These are phyloP conservation scores for Beauveria asiatica DNA, from an alignment of 2,329 filamentous ascomycete species.

Conservation along the genomic window DNA sequence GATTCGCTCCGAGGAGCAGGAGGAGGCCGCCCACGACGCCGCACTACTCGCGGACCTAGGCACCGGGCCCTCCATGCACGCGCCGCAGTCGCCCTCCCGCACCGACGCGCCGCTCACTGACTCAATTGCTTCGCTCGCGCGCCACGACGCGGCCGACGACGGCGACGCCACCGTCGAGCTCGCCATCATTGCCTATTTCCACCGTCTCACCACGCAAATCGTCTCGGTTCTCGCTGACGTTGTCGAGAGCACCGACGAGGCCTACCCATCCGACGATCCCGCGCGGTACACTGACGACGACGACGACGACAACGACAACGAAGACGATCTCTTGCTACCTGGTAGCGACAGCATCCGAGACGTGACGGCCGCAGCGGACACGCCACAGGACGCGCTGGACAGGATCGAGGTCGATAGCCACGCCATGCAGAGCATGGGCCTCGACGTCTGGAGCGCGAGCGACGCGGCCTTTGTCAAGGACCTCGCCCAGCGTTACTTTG, in stretches of 20 bases:
- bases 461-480: slow-evolving; percentile 63
- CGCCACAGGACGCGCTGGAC: slow-evolving; percentile 11
- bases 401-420: slow-evolving; percentile 51
- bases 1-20: slow-evolving; percentile 49
- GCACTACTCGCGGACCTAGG: slow-evolving; percentile 46
- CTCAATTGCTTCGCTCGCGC: slow-evolving; percentile 37
- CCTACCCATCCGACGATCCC: slow-evolving; percentile 23
- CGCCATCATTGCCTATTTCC: slow-evolving; percentile 72
- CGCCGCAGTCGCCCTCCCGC: slow-evolving; percentile 23
- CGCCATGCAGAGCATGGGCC: slow-evolving; percentile 61
- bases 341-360: slow-evolving; percentile 21
- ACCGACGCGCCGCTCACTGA: slow-evolving; percentile 27
- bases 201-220: slow-evolving; percentile 61
- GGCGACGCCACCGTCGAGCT: slow-evolving; percentile 50
- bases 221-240: slow-evolving; percentile 54
- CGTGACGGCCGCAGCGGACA: slow-evolving; percentile 9
- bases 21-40: slow-evolving; percentile 47
- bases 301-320: slow-evolving; percentile 29
- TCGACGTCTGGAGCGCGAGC: slow-evolving; percentile 66
- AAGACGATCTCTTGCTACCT: slow-evolving; percentile 21
- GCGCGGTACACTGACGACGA: slow-evolving; percentile 17
- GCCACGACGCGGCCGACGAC: slow-evolving; percentile 23
- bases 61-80: slow-evolving; percentile 21
- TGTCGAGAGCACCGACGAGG: slow-evolving; percentile 41
- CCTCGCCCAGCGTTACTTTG: slow-evolving; percentile 58